phyloP scores from a whole-genome alignment of 2,329 filamentous ascomycete species.

The Fusarium phyllophilum region DNA sequence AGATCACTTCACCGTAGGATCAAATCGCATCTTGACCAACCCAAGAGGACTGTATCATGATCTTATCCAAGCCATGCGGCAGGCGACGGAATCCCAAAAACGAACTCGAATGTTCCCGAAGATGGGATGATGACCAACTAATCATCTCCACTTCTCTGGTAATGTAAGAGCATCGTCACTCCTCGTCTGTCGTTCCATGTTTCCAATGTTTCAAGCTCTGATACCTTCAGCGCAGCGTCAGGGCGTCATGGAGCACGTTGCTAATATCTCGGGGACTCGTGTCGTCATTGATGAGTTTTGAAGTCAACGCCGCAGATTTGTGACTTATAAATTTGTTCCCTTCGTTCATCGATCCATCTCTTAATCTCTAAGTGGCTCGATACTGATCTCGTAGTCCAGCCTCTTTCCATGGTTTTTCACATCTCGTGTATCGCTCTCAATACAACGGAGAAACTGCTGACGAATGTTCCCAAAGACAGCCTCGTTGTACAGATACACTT shows the following conservation, averaged over 20 bases:
- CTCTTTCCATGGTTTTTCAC: not conserved
- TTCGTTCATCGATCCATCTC: not conserved
- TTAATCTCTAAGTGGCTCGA: conserved; percentile 6
- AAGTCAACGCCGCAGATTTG: conserved; percentile 47
- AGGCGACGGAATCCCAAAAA: conserved; percentile 14
- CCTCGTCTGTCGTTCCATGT: conserved; percentile 47
- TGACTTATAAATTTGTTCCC: conserved; percentile 16
- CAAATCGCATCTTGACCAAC: not conserved
- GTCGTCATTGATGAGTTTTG: conserved; percentile 40
- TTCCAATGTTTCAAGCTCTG: conserved; percentile 46
- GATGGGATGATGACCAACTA: conserved; percentile 35
- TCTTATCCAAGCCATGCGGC: not conserved
- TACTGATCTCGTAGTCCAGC: conserved; percentile 26
- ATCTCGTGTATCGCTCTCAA: conserved; percentile 6
- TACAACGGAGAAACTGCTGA: not conserved
- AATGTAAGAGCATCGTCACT: conserved; percentile 42
- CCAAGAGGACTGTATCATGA: not conserved
- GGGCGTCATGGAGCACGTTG: conserved; percentile 43
- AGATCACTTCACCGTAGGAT: not conserved
- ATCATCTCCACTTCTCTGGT: conserved; percentile 29
- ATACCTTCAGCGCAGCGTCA: conserved; percentile 43
- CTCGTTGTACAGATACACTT: conserved; percentile 29
- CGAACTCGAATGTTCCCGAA: conserved; percentile 39
- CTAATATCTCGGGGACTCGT: conserved; percentile 32
- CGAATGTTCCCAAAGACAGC: conserved; percentile 13